Base-by-base conservation (phyloP, 2,329 filamentous ascomycete species). In the Penicillium sp. region DNA sequence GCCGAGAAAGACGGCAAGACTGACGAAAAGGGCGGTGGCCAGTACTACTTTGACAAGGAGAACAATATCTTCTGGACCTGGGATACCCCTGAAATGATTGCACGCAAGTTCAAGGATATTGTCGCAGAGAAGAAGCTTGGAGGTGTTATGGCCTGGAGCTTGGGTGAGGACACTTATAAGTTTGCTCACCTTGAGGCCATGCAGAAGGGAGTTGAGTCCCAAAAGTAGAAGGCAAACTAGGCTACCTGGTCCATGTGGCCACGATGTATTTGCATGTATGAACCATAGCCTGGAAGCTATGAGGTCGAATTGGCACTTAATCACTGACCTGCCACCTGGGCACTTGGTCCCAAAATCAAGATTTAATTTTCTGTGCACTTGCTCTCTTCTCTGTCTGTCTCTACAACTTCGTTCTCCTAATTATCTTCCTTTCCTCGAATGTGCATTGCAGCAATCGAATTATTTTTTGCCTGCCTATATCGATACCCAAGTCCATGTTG, bases 131-230 rank as follows among this genome's bases (percentile, higher is more conserved):
- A 81, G 65, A 70, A 75, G 1, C 69, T 91, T 0, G 88, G 88
- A 1, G 88, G 89, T 14, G 83, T 89, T 4, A 90, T 91, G 79
- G 87, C 88, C 0, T 91, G 88, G 88, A 87, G 85, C 18, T 65
- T 91, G 54, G 88, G 86, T 2, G 87, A 91, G 71, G 88, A 91
- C 64, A 75, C 69, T 9, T 64, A 69, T 27, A 61, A 74, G 27
- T 81, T 72, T 66, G 67, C 58, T 41, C 80, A 80, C 62, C 53
- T 83, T 9, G 66, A 69, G 54, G 72, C 74, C 4, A 76, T 81
- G 67, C 71, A 68, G 59, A 45, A 68, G 42, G 71, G 72, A 40
- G 55, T 70, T 34, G n/a, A 49, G 6, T 14, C 45, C 13, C 34
- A 32, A 2, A 22, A 50, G 36, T 9, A 5, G 3, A 11, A 36